Percentiles rank a stretch among this genome's conserved stretches.
Conservation (phyloP, 257 asterid species). For the Thymus mandschuricus region DNA sequence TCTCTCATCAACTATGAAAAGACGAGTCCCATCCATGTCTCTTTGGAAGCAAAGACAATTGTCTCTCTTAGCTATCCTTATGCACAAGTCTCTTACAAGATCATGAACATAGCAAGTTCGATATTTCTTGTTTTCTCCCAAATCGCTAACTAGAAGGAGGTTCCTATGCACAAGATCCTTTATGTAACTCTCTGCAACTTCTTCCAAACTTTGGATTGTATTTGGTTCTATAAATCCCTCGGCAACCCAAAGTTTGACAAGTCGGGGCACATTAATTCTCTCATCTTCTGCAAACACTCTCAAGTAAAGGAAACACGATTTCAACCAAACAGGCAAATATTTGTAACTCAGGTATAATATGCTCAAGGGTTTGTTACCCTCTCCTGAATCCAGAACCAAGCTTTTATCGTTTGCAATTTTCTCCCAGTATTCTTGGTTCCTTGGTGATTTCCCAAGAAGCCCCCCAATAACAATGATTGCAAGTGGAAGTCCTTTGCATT, state of each 20-base stretch:
- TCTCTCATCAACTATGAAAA: background rate
- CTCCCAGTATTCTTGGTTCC: background rate
- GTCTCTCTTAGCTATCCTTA: background rate
- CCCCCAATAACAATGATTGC: slow-evolving; percentile 11
- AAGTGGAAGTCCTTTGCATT: slow-evolving; percentile 14
- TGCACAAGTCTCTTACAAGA: slow-evolving; percentile 18
- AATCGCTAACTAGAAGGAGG: background rate
- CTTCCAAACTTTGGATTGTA: background rate
- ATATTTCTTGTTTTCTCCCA: background rate
- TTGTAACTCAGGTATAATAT: slow-evolving; percentile 2
- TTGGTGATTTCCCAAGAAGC: slow-evolving; percentile 2
- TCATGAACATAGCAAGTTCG: background rate
- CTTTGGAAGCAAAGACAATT: background rate
- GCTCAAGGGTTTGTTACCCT: background rate
- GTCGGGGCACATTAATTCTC: no score
- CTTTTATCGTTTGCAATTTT: background rate
- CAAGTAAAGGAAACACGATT: slow-evolving; percentile 9
- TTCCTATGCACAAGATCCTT: slow-evolving; percentile 2
- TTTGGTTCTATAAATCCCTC: slow-evolving; percentile 21
- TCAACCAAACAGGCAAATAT: slow-evolving; percentile 11
- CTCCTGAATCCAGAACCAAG: background rate
- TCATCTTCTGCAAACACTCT: background rate
- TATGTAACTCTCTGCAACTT: slow-evolving; percentile 20
- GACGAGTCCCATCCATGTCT: slow-evolving; percentile 3
- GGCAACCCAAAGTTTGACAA: slow-evolving; percentile 26